These are phyloP conservation scores for Hypoxylon sp. DNA, from an alignment of 2,329 filamentous ascomycete genomes.

Conservation along the genomic window DNA sequence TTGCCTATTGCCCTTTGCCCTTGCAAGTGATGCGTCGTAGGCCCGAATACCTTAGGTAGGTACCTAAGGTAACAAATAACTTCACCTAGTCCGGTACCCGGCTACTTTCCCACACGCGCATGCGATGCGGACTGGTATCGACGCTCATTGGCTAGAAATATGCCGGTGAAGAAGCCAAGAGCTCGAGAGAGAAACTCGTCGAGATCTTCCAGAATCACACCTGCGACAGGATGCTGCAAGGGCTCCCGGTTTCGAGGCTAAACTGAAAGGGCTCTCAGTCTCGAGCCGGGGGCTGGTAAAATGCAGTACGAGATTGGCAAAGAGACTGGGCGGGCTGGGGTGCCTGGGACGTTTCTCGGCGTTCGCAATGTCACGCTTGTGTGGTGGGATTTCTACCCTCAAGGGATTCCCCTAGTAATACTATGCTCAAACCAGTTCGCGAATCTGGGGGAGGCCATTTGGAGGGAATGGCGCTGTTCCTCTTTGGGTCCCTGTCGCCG, in stretches of 20 bases:
- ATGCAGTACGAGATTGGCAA: neutral
- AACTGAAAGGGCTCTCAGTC: constrained; percentile 34
- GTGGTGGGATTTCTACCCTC: constrained; percentile 22
- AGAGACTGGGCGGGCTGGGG: too few species aligned
- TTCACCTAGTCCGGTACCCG: constrained; percentile 31
- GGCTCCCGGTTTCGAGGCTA: constrained; percentile 34
- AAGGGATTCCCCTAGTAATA: constrained; percentile 24
- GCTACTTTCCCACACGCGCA: constrained; percentile 34
- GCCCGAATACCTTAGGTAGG: too few species aligned
- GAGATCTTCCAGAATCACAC: constrained; percentile 47
- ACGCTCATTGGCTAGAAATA: constrained; percentile 44
- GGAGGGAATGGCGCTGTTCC: constrained; percentile 41
- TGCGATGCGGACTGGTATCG: constrained; percentile 36
- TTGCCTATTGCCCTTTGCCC: constrained; percentile 26
- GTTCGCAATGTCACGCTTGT: constrained; percentile 31
- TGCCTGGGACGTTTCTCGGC: constrained; percentile 28
- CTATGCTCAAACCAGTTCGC: constrained; percentile 37
- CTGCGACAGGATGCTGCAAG: constrained; percentile 31
- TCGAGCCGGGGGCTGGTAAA: constrained; percentile 24
- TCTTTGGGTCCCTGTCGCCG: constrained; percentile 47
- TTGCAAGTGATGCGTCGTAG: constrained; percentile 41
- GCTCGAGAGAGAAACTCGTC: constrained; percentile 36
- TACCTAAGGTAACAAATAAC: constrained; percentile 40
- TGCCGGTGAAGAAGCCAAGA: constrained; percentile 41
- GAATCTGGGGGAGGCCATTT: constrained; percentile 47